Conservation (phyloP, 2,329 filamentous ascomycete genomes). For the Paecilomyces formosus region DNA sequence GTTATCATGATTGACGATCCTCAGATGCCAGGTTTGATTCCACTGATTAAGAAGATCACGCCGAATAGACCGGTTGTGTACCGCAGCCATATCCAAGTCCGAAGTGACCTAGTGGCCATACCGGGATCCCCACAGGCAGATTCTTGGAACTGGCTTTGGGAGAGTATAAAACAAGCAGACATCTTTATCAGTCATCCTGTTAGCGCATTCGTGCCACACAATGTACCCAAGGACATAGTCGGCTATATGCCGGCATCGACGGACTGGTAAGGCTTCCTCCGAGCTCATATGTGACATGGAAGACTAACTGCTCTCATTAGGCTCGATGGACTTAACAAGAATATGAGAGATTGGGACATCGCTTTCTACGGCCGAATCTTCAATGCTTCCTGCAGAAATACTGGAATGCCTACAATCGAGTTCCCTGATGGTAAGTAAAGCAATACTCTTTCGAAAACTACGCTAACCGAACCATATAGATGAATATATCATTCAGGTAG, state of each 20-base stretch:
- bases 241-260: constrained; percentile 74
- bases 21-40: constrained; percentile 74
- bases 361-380: constrained; percentile 71
- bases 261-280: constrained; percentile 52
- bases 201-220: constrained; percentile 63
- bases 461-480: constrained; percentile 45
- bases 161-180: constrained; percentile 62
- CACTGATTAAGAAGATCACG: constrained; percentile 62
- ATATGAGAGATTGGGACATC: constrained; percentile 60
- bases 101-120: constrained; percentile 61
- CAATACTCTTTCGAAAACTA: constrained; percentile 10
- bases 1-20: constrained; percentile 74
- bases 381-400: constrained; percentile 55
- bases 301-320: constrained; percentile 23
- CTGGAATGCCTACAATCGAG: constrained; percentile 36
- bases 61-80: constrained; percentile 71
- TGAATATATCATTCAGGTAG: constrained; percentile 72
- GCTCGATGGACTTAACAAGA: constrained; percentile 76
- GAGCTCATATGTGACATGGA: neutral
- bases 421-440: constrained; percentile 26
- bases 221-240: constrained; percentile 58
- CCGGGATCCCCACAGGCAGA: constrained; percentile 61
- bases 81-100: constrained; percentile 76
- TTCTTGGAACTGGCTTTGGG: constrained; percentile 70
- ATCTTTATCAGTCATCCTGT: constrained; percentile 80